Evolutionary conservation across 257 asterid genomes (phyloP).

Genomic region (Scutellaria baicalensis): DNA sequence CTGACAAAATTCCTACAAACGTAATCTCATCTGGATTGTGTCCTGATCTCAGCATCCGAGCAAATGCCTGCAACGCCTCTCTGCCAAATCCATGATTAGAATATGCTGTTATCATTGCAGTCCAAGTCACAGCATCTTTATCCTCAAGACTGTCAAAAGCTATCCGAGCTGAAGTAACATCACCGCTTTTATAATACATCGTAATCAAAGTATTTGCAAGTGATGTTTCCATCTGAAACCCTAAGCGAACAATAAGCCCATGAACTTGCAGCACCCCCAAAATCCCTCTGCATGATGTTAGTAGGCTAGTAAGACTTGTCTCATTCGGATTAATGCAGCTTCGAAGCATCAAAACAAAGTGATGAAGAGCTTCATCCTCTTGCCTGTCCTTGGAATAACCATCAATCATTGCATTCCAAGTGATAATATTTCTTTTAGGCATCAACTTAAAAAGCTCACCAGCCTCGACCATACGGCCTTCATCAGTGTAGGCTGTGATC

Average conservation of each 20-base stretch:
- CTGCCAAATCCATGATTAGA: constrained; percentile 52
- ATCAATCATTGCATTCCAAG: constrained; percentile 53
- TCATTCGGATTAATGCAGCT: constrained; percentile 32
- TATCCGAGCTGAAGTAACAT: constrained; percentile 37
- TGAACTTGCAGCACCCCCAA: constrained; percentile 43
- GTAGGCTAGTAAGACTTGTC: constrained; percentile 45
- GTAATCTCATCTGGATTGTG: constrained; percentile 44
- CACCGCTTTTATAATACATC: constrained; percentile 54
- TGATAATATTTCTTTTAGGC: constrained; percentile 34
- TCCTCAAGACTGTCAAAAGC: constrained; percentile 42
- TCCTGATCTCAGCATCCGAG: constrained; percentile 44
- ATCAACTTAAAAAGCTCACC: constrained; percentile 25
- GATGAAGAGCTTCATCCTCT: constrained; percentile 39
- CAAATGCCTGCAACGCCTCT: constrained; percentile 44
- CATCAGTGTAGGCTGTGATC: constrained; percentile 36
- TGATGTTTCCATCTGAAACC: constrained; percentile 38
- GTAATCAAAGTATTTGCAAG: constrained; percentile 49
- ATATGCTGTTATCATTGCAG: constrained; percentile 49
- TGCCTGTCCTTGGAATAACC: constrained; percentile 40
- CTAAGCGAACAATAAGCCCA: constrained; percentile 43
- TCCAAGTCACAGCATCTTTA: constrained; percentile 57
- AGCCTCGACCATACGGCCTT: constrained; percentile 22
- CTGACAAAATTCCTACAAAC: constrained; percentile 51
- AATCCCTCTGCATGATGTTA: constrained; percentile 43
- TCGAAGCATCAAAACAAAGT: constrained; percentile 40